These are phyloP conservation scores for Fusarium aywerte DNA, from an alignment of 2,329 filamentous ascomycete species.

Conservation along the genomic window DNA sequence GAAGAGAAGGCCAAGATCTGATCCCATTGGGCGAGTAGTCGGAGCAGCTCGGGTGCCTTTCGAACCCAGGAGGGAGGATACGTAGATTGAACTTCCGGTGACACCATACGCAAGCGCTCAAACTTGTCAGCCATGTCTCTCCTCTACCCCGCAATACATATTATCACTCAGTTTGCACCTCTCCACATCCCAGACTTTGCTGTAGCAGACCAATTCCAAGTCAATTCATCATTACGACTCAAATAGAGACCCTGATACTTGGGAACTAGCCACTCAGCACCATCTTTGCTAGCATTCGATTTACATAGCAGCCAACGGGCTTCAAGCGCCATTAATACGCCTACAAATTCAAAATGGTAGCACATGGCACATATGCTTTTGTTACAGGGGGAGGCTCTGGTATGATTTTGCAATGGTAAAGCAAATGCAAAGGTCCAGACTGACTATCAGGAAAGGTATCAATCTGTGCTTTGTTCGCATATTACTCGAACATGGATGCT, in stretches of 20 bases:
- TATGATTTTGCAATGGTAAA: not conserved
- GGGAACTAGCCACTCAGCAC: too few relatives aligned
- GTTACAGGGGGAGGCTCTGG: conserved; percentile 42
- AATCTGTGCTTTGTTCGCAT: conserved; percentile 51
- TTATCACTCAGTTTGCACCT: not conserved
- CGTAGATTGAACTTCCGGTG: conserved; percentile 1
- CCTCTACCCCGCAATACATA: conserved; percentile 37
- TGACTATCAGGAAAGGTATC: conserved; percentile 47
- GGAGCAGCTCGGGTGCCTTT: not conserved
- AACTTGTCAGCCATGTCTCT: conserved; percentile 12
- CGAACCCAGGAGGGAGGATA: not conserved
- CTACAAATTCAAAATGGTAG: conserved; percentile 10
- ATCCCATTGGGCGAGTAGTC: conserved; percentile 1
- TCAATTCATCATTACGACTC: not conserved
- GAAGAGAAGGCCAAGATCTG: conserved; percentile 47
- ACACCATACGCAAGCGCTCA: not conserved
- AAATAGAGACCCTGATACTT: not conserved
- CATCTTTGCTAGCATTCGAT: not conserved
- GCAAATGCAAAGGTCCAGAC: not conserved
- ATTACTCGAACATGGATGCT: conserved; percentile 51
- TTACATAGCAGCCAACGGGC: not conserved
- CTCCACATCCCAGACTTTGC: not conserved
- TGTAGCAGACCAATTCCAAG: not conserved
- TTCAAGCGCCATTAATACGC: not conserved
- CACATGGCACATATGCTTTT: conserved; percentile 38